Percentiles rank a stretch among this genome's conserved stretches.
These are phyloP conservation scores for Stentor coeruleus DNA, from an alignment of 73 alveolate genomes.

Conservation along the genomic window DNA sequence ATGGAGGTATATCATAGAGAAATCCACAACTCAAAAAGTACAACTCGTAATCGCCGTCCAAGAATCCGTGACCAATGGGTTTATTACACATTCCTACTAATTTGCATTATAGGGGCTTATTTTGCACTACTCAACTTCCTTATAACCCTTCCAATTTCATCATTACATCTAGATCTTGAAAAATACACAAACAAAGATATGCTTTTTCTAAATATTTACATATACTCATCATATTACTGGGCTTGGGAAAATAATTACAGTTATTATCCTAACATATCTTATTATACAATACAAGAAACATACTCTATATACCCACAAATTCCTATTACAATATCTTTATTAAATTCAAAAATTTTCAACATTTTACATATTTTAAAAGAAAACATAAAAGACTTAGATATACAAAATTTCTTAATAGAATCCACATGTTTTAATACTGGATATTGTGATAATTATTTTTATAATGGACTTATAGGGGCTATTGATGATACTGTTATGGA, in stretches of 20 bases:
- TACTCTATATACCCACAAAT: too few relatives aligned
- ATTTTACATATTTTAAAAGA: not conserved
- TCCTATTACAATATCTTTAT: too few relatives aligned
- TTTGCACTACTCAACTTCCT: not conserved
- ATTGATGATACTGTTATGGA: too few relatives aligned
- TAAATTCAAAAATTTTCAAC: too few relatives aligned
- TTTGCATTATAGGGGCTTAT: not conserved
- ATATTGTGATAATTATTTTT: too few relatives aligned
- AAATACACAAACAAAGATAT: not conserved
- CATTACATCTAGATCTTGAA: not conserved
- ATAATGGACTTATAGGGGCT: not conserved
- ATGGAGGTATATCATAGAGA: not conserved
- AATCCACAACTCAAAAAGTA: not conserved
- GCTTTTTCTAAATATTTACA: not conserved
- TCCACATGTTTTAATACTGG: not conserved
- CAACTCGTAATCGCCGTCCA: not conserved
- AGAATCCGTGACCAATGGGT: not conserved
- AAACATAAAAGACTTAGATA: not conserved
- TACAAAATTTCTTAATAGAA: not conserved
- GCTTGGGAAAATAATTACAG: not conserved
- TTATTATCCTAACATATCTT: not conserved
- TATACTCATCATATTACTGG: not conserved
- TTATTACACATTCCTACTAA: not conserved
- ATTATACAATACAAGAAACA: not conserved
- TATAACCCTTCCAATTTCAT: not conserved